phyloP scores from a whole-genome alignment of 768 basidiomycete genomes.

The Suillus weaverae region DNA sequence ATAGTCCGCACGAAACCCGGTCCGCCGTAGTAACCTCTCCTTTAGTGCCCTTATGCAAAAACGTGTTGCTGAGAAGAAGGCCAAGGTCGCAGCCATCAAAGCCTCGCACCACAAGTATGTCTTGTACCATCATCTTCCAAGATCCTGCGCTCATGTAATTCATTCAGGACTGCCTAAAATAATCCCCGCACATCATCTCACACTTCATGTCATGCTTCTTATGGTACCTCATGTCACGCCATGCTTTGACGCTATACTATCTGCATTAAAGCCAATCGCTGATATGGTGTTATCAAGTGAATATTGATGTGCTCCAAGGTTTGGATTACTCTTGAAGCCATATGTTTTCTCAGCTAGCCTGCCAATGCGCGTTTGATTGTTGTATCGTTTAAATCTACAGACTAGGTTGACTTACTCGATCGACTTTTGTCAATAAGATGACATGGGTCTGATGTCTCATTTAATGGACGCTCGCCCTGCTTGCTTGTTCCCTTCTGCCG shows the following conservation, averaged over 20 bases:
- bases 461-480: not conserved
- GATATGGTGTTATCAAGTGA: constrained; percentile 2
- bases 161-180: constrained; percentile 12
- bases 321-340: not conserved
- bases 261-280: constrained; percentile 11
- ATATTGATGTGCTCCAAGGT: not conserved
- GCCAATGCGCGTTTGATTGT: not conserved
- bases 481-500: not conserved
- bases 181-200: constrained; percentile 1
- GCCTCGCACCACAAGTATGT: constrained; percentile 79
- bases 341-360: not conserved
- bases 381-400: not conserved
- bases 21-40: not conserved
- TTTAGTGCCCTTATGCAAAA: constrained; percentile 73
- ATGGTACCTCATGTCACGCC: constrained; percentile 14
- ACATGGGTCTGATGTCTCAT: not conserved
- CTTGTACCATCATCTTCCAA: not conserved
- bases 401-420: not conserved
- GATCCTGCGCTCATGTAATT: not conserved
- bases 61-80: constrained; percentile 92
- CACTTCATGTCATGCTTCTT: constrained; percentile 11
- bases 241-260: constrained; percentile 15
- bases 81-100: constrained; percentile 84
- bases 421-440: not conserved
- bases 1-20: not conserved